phyloP scores from a whole-genome alignment of 1,284 basidiomycete genomes.

The Sporisorium iseilematis-ciliati region DNA sequence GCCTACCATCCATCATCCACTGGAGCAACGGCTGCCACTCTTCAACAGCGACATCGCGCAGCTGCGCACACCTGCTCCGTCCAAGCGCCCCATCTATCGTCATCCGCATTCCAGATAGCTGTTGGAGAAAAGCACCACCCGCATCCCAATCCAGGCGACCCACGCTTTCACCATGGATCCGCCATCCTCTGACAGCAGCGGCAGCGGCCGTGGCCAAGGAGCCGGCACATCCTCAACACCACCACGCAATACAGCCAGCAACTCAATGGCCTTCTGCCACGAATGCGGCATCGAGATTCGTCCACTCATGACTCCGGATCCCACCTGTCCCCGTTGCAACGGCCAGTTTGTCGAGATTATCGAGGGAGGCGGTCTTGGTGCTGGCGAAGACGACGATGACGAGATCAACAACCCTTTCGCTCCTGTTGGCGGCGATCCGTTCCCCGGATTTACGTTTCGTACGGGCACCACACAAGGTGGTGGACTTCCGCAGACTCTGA shows the following conservation, averaged over 20 bases:
- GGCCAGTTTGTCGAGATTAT: conserved; percentile 61
- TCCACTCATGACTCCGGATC: conserved; percentile 56
- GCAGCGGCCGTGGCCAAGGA: background rate
- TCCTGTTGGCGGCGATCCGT: conserved; percentile 3
- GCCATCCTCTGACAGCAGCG: conserved; percentile 12
- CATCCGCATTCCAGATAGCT: background rate
- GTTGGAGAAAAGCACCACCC: background rate
- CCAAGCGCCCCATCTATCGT: background rate
- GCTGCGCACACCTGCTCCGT: background rate
- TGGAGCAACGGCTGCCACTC: background rate
- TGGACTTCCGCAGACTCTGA: conserved; percentile 11
- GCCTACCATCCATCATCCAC: too few species aligned
- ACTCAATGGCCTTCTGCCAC: conserved; percentile 60
- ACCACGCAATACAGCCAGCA: conserved; percentile 20
- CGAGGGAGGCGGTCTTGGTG: conserved; percentile 13
- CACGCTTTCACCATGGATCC: conserved; percentile 15
- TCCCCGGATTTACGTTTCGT: conserved; percentile 11
- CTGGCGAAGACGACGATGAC: conserved; percentile 11
- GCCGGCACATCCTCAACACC: background rate
- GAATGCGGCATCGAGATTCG: conserved; percentile 60
- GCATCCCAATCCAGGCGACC: too few species aligned
- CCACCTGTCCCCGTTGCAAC: conserved; percentile 60
- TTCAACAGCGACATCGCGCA: background rate
- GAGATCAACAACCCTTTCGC: conserved; percentile 12
- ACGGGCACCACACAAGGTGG: conserved; percentile 6